Percentiles rank a stretch among this genome's conserved stretches.
Conservation (phyloP, 176 grass and related monocot genomes). For the Bothriochloa decipiens region DNA sequence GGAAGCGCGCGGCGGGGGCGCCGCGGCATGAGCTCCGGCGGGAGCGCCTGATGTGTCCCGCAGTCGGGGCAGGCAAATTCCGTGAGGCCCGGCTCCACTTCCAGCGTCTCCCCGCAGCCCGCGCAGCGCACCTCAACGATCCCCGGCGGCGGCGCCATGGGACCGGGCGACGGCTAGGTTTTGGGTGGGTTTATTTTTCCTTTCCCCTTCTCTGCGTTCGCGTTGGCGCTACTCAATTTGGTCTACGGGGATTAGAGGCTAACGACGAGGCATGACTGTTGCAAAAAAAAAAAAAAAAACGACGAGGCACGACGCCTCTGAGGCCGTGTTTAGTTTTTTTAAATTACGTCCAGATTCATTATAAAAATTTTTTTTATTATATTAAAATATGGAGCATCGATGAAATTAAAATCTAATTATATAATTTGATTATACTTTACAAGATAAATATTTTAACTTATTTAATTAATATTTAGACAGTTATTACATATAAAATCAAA, state of each 20-base stretch:
- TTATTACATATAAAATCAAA: too few species aligned
- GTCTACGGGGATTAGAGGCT: background rate
- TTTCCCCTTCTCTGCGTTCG: background rate
- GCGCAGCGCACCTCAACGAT: slow-evolving; percentile 59
- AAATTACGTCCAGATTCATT: too few species aligned
- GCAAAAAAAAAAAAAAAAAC: too few species aligned
- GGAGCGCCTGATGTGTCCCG: slow-evolving; percentile 56
- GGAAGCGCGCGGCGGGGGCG: slow-evolving; percentile 58
- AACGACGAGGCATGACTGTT: background rate
- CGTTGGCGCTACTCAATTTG: background rate
- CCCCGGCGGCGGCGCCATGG: slow-evolving; percentile 39
- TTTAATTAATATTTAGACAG: too few species aligned
- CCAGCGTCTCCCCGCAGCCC: slow-evolving; percentile 65
- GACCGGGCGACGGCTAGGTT: background rate
- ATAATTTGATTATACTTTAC: too few species aligned
- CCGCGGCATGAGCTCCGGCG: slow-evolving; percentile 61
- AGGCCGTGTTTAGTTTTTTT: too few species aligned
- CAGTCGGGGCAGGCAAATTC: slow-evolving; percentile 72
- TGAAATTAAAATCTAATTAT: too few species aligned
- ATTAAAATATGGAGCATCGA: too few species aligned
- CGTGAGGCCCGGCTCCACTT: slow-evolving; percentile 60
- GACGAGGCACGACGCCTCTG: too few species aligned
- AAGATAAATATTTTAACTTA: too few species aligned
- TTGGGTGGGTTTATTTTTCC: background rate
- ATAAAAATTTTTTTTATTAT: too few species aligned